Evolutionary conservation across 805 yeast species (phyloP), one percentile per base, ranked within the genome.

Genomic region (Candida orba): DNA sequence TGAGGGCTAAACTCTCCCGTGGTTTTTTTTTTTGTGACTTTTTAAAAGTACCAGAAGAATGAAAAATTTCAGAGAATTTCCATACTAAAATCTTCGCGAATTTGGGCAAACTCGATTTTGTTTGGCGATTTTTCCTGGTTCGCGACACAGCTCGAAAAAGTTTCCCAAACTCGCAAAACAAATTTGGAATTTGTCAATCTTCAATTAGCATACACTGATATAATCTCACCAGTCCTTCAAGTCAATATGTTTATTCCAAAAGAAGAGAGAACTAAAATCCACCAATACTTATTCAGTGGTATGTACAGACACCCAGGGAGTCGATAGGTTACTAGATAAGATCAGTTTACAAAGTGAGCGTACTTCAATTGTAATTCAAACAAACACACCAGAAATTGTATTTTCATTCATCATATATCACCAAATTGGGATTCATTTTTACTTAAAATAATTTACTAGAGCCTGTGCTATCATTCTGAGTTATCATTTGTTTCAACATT

Each of bases 261-360:
- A 79, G 95, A 88, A 76, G 99, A 93, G 75, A 90, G 99, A 84
- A 88, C 87, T 80, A 87, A 87, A 90, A 93, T 93, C 75, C 96
- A 89, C 95, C 86, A 82, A 75, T 84, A 90, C 86, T 93, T 93
- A 77, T 93, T 90, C 87, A 90, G 89, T 77, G 95, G 95, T 85
- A 82, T 72, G 93, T 83, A 31, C 29, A 27, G 14, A 27, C 6
- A 10, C 12, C 6, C 9, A 27, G 14, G 29, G 29, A 27, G 13
- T 27, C 29, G 9, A 27, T 27, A 27, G 29, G 29, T 27, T 27
- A 27, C 13, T 27, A 12, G 13, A 27, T 20, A 8, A 10, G 13
- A 10, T 13, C 29, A 27, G 29, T 27, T 2, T 27, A 4, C 14
- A 27, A 27, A 27, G 4, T 27, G 29, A 9, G 29, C 12, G 14